Conservation (phyloP, 1,284 basidiomycete species). For the Ceratorhiza oryzae-sativae region DNA sequence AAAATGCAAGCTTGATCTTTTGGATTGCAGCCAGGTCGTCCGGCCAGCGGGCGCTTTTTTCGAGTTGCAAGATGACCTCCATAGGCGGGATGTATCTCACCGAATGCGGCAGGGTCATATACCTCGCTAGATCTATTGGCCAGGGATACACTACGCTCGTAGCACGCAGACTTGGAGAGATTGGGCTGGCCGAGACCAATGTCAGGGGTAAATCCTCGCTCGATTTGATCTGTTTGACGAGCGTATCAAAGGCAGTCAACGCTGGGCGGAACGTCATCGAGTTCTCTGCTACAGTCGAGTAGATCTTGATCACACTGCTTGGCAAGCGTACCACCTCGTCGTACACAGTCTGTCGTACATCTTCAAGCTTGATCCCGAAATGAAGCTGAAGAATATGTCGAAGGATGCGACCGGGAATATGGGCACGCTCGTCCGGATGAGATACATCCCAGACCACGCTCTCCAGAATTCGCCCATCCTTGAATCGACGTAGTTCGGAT, state of each 20-base stretch:
- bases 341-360: constrained; percentile 61
- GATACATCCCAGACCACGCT: constrained; percentile 92
- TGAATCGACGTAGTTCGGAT: constrained; percentile 95
- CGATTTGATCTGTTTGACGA: constrained; percentile 80
- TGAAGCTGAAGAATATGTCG: constrained; percentile 78
- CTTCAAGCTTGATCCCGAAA: constrained; percentile 64
- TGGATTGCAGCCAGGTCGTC: constrained; percentile 93
- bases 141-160: constrained; percentile 77
- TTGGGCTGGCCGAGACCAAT: constrained; percentile 77
- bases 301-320: constrained; percentile 29
- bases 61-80: constrained; percentile 83
- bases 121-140: constrained; percentile 60
- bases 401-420: constrained; percentile 80
- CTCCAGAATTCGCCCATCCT: constrained; percentile 91
- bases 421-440: constrained; percentile 74
- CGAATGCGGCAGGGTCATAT: constrained; percentile 51
- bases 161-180: constrained; percentile 80
- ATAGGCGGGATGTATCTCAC: constrained; percentile 74
- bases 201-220: constrained; percentile 80
- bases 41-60: constrained; percentile 92
- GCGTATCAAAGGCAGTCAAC: constrained; percentile 77
- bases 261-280: constrained; percentile 54
- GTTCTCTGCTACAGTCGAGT: constrained; percentile 15
- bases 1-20: constrained; percentile 93
- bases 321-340: constrained; percentile 75